Percentiles rank a stretch among this genome's conserved stretches.
These are phyloP conservation scores for Pseudocercospora vitis DNA, from an alignment of 2,329 filamentous ascomycete genomes.

Conservation along the genomic window DNA sequence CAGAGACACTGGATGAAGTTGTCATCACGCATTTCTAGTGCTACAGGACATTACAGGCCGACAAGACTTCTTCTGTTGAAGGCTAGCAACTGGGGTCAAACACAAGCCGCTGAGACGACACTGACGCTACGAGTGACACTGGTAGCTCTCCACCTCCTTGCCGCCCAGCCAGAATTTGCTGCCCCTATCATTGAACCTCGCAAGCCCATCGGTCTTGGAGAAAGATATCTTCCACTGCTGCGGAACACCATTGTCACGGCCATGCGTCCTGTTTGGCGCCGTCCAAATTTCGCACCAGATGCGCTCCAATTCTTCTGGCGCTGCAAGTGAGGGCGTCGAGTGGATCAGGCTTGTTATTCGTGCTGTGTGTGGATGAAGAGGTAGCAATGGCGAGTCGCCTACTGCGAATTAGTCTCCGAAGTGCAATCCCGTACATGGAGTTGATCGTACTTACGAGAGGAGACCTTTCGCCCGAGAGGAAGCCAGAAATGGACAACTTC, in stretches of 20 bases:
- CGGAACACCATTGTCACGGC: slow-evolving; percentile 6
- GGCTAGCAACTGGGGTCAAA: background rate
- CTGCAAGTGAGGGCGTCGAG: slow-evolving; percentile 25
- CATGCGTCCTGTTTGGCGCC: slow-evolving; percentile 10
- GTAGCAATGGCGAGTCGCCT: slow-evolving; percentile 32
- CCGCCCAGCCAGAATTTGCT: slow-evolving; percentile 36
- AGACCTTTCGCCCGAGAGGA: slow-evolving; percentile 32
- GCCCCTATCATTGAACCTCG: slow-evolving; percentile 34
- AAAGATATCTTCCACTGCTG: slow-evolving; percentile 30
- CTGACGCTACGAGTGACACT: slow-evolving; percentile 31
- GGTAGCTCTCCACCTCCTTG: slow-evolving; percentile 38
- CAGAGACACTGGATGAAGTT: slow-evolving; percentile 38
- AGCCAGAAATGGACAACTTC: slow-evolving; percentile 35
- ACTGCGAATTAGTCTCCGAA: background rate
- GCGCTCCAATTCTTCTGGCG: slow-evolving; percentile 26
- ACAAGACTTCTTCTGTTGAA: background rate
- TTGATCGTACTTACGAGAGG: slow-evolving; percentile 28
- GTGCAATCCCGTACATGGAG: background rate
- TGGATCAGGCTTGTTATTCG: slow-evolving; percentile 34
- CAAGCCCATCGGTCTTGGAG: slow-evolving; percentile 34
- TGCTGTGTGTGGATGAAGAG: slow-evolving; percentile 32
- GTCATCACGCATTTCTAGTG: background rate
- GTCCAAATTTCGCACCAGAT: slow-evolving; percentile 29
- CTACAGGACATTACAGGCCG: background rate
- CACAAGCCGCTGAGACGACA: no score